Evolutionary conservation across 192 early-diverging fungal genomes (phyloP).

Genomic region (Piromyces finnis): DNA sequence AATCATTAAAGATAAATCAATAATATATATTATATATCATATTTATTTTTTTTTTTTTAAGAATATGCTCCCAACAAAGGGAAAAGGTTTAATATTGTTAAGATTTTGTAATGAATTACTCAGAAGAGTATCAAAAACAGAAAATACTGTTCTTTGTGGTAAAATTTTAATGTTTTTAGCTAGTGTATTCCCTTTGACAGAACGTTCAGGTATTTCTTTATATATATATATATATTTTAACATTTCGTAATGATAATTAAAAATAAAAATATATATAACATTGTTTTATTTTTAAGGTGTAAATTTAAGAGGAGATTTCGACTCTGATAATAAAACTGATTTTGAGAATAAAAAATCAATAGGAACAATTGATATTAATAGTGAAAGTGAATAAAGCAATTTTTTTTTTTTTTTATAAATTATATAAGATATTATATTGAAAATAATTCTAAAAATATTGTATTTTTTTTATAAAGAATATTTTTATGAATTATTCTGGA

Average conservation of each 20-base stretch:
- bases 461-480: neutral
- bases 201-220: slow-evolving; percentile 46
- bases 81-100: slow-evolving; percentile 70
- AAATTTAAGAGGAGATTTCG: slow-evolving; percentile 77
- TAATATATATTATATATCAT: no score
- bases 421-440: no score
- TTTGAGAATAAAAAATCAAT: slow-evolving; percentile 13
- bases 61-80: slow-evolving; percentile 50
- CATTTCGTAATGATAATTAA: no score
- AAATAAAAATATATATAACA: no score
- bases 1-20: no score
- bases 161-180: slow-evolving; percentile 79
- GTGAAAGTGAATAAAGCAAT: slow-evolving; percentile 8
- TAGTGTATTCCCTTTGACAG: slow-evolving; percentile 63
- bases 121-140: slow-evolving; percentile 66
- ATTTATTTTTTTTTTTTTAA: slow-evolving; percentile 2
- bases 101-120: slow-evolving; percentile 78
- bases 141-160: slow-evolving; percentile 61
- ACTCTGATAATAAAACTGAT: slow-evolving; percentile 40
- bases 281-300: slow-evolving; percentile 33
- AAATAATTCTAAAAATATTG: no score
- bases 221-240: no score
- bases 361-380: slow-evolving; percentile 23
- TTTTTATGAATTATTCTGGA: neutral
- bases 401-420: no score